Evolutionary conservation across 192 early-diverging fungal genomes (phyloP), one percentile per base, ranked within the genome.

Genomic region (Lunasporangiospora selenospora): DNA sequence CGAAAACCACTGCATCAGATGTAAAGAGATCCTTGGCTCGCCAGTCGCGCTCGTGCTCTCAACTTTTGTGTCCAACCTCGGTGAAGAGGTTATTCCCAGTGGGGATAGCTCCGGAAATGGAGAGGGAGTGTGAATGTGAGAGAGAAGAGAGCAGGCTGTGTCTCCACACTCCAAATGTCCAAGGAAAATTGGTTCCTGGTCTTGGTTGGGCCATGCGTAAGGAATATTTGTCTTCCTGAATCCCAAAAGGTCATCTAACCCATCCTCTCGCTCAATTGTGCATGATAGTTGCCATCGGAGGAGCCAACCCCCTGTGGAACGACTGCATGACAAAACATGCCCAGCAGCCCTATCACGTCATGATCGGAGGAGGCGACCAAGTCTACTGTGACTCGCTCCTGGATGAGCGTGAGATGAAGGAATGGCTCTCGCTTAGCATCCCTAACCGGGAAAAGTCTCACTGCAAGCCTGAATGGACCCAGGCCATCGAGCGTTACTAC

Each of bases 321-420:
- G 89, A 91, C 75, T 71, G 83, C 13, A 49, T 88, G 61, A 78
- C 76, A 23, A 83, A 87, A 65, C 88, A 89, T 58, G 70, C 65
- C 2, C 62, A 63, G 21, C 66, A 80, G 27, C 88, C 88, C 11
- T 87, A 88, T 65, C 88, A 91, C 53, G 83, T 88, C 19, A 81
- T 89, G 76, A 77, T 91, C 42, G 88, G 89, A 37, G 89, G 89
- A 21, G 89, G 89, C 45, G 89, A 91, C 73, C 89, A 91, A 62
- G 75, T 91, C 15, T 91, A 91, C 46, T 67, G 83, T 23, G 89
- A 91, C 67, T 51, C 61, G 26, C 48, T 91, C 42, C 81, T 86
- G 76, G 46, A 82, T 5, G 71, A 85, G 15, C 62, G 71, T 0
- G 77, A 84, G 45, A 85, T 88, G 83, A 78, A 67, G 45, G 83